A percentile compares a stretch with the other conserved stretches of the same genome.
Conservation (phyloP, 768 basidiomycete species). For the Russula dissimulans region DNA sequence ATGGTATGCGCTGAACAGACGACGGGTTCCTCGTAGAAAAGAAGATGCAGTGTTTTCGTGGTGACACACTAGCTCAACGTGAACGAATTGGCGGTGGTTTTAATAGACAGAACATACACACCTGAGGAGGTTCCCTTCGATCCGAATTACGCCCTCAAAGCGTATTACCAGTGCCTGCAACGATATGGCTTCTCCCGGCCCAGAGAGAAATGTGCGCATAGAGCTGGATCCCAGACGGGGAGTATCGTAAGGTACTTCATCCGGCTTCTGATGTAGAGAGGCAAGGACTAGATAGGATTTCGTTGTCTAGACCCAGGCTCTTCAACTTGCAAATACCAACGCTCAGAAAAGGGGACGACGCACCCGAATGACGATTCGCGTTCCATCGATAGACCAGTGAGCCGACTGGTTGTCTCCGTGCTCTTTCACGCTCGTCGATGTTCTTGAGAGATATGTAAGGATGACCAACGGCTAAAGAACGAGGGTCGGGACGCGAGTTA, state of each 20-base stretch:
- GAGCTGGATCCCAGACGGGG: constrained; percentile 43
- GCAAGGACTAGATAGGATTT: constrained; percentile 73
- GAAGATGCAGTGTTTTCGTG: constrained; percentile 55
- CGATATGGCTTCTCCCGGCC: constrained; percentile 70
- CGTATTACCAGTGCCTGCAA: constrained; percentile 59
- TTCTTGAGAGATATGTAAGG: constrained; percentile 65
- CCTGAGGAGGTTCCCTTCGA: constrained; percentile 71
- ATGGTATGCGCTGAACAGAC: constrained; percentile 75
- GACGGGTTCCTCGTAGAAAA: constrained; percentile 71
- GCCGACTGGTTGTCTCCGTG: constrained; percentile 74
- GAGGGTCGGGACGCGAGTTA: constrained; percentile 4
- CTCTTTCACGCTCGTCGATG: constrained; percentile 63
- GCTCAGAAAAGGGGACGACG: constrained; percentile 20
- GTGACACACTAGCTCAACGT: constrained; percentile 50
- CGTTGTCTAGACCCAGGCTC: constrained; percentile 47
- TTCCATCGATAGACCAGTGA: constrained; percentile 79
- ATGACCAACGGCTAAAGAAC: constrained; percentile 56
- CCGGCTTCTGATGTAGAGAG: constrained; percentile 47
- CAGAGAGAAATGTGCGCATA: constrained; percentile 62
- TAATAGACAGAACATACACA: constrained; percentile 23
- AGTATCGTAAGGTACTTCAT: constrained; percentile 46
- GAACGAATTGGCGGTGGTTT: constrained; percentile 1
- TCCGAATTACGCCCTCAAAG: constrained; percentile 74
- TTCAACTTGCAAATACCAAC: not conserved
- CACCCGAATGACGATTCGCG: constrained; percentile 72